Evolutionary conservation across 2,329 filamentous ascomycete species (phyloP), one percentile per base, ranked within the genome.

Genomic region (Madurella mycetomatis): DNA sequence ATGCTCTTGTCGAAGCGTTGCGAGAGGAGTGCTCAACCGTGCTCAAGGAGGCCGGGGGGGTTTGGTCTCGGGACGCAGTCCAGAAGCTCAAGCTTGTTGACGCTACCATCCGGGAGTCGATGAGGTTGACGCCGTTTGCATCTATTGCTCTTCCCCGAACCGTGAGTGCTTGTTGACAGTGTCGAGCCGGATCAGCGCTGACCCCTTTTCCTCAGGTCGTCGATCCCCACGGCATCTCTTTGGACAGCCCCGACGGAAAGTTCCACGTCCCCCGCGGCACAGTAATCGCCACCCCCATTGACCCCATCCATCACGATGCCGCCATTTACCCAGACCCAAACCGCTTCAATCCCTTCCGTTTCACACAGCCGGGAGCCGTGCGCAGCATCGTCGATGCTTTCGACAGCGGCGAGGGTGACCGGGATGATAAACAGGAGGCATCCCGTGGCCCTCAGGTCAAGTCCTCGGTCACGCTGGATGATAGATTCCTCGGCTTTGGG

Each of bases 401-500:
- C 34, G 11, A 37, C 34, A 2, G 4, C 34, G 11, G 34, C 34
- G 13, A 37, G 34, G 9, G 4, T 11, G 9, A 37, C 34, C 11
- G 2, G 34, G 34, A 9, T 37, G 34, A 15, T 2, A 9, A 37
- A 11, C 13, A 15, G 9, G 11, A 37, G 34, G 11, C 9, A 4
- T 11, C 34, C 39, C 4, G 17, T 4, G 41, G 41, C 3, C 3
- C 16, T 7, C 7, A 42, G 41, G 9, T 17, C 45, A 48, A 48
- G 45, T 48, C 45, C 8, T 19, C 45, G 8, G 32, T 39, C 16
- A n/a, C 25, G 16, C n/a, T 48, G 31, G 45, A 48, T 34, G 45
- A 48, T 37, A 18, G 4, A 16, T 48, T 39, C 45, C n/a, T 48
- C 41, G 41, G 56, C 47, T 72, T 72, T 47, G 69, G 70, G 1